Conservation (phyloP, 2,329 filamentous ascomycete species). For the Diaporthe aspalathi region DNA sequence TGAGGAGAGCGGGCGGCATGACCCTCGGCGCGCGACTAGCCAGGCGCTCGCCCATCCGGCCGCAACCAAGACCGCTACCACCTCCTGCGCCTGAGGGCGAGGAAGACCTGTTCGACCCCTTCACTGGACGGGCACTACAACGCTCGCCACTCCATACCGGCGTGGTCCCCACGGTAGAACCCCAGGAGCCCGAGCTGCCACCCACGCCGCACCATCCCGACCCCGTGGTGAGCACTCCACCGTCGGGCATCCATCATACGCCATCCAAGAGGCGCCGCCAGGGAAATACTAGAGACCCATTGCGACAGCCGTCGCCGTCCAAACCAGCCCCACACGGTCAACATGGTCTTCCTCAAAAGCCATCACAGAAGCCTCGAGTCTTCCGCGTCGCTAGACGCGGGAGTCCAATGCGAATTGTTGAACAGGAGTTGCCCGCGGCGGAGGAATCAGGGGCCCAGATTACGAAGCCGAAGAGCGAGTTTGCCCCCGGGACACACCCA, state of each 20-base stretch:
- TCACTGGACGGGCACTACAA: slow-evolving; percentile 51
- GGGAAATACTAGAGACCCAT: slow-evolving; percentile 13
- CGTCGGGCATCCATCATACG: slow-evolving; percentile 69
- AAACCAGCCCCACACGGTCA: slow-evolving; percentile 52
- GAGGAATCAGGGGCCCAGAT: slow-evolving; percentile 57
- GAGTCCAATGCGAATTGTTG: slow-evolving; percentile 17
- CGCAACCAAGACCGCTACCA: slow-evolving; percentile 58
- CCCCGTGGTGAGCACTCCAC: slow-evolving; percentile 65
- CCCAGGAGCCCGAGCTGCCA: slow-evolving; percentile 73
- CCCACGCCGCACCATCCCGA: slow-evolving; percentile 66
- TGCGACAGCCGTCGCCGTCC: slow-evolving; percentile 57
- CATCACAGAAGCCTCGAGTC: slow-evolving; percentile 4
- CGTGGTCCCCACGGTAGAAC: slow-evolving; percentile 47
- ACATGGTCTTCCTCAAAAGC: slow-evolving; percentile 33
- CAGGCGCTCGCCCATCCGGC: slow-evolving; percentile 54
- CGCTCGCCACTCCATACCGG: slow-evolving; percentile 50
- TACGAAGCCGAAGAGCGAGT: slow-evolving; percentile 53
- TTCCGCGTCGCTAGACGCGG: slow-evolving; percentile 27
- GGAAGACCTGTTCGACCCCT: slow-evolving; percentile 57
- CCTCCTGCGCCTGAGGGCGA: slow-evolving; percentile 56
- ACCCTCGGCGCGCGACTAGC: slow-evolving; percentile 45
- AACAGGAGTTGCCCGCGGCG: slow-evolving; percentile 44
- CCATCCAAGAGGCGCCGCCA: slow-evolving; percentile 59
- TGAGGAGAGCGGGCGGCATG: slow-evolving; percentile 46
- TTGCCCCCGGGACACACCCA: slow-evolving; percentile 36